Base-by-base conservation (phyloP, 2,329 filamentous ascomycete genomes). In the Fusarium sp. region DNA sequence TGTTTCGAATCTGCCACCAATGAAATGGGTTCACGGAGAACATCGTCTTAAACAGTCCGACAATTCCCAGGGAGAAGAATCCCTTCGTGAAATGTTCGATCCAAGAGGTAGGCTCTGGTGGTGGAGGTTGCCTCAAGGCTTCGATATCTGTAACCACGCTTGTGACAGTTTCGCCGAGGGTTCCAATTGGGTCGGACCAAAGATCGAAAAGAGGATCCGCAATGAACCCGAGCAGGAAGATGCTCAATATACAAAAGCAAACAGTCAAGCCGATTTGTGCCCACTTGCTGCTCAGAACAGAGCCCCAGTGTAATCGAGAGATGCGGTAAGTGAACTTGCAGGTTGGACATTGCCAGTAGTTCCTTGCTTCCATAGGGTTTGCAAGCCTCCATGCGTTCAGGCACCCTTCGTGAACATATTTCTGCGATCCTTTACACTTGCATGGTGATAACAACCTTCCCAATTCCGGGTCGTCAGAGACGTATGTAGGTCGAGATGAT, bases 381-480 rank as follows among this genome's bases (percentile, higher is more conserved):
- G 92, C 86, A 67, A 90, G 86, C 71, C 96, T 88, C 93, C 94
- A 98, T 12, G 88, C 85, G 74, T 92, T 88, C 49, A 99, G 84
- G 76, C 96, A 99, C 31, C 89, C 91, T 79, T 97, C 93, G 78
- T 99, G 96, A 26, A 98, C 94, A 80, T 97, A 97, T 81, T 92
- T 92, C 72, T 95, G 92, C 38, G 92, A 93, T 53, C 96, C 96
- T 81, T 93, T 97, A 85, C 96, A 99, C 80, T 91, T 89, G 84
- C 96, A 99, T 36, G 96, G 96, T 55, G 92, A 91, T 72, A 98
- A 87, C 30, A 99, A 83, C 51, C 93, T 90, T 38, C 93, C 93
- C 31, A 91, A 86, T 68, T 90, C 85, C 8, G 89, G 85, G 69
- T 93, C 92, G 65, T 92, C 88, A 26, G 92, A 94, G 52, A 90